Percentiles rank a stretch among this genome's conserved stretches.
Evolutionary conservation across 768 basidiomycete species (phyloP).

Genomic region (Strobilomyces confusus): DNA sequence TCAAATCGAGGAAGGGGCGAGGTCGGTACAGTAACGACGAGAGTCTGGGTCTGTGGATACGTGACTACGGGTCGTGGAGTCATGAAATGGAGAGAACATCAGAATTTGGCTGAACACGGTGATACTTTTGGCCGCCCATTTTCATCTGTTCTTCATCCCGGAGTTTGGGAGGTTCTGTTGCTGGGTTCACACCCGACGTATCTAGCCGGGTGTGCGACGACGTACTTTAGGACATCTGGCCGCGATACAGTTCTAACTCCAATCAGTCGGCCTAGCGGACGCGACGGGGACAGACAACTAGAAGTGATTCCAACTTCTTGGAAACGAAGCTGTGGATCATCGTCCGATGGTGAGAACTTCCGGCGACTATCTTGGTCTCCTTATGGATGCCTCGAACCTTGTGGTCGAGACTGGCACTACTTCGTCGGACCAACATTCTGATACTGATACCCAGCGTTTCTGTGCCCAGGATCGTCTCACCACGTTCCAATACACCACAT

Average conservation of each 20-base stretch:
- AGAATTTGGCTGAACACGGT: conserved; percentile 11
- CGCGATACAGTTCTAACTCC: background rate
- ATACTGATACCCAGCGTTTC: background rate
- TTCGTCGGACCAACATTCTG: no score
- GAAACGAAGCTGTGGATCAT: background rate
- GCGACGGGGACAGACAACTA: background rate
- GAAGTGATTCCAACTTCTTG: background rate
- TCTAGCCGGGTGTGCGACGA: no score
- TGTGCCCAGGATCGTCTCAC: background rate
- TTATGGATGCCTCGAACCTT: no score
- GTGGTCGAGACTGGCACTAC: no score
- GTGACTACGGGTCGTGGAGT: conserved; percentile 4
- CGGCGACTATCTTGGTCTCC: background rate
- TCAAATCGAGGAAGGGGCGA: conserved; percentile 3
- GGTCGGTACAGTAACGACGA: conserved; percentile 14
- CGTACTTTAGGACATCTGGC: background rate
- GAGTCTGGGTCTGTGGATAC: conserved; percentile 2
- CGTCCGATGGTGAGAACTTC: background rate
- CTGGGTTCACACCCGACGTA: no score
- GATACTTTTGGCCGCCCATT: conserved; percentile 1
- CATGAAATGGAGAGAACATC: conserved; percentile 8
- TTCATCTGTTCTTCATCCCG: conserved; percentile 14
- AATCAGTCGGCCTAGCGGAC: background rate
- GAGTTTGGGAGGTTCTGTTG: conserved; percentile 6
- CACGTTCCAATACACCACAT: conserved; percentile 5